A percentile compares a stretch with the other conserved stretches of the same genome.
Conservation (phyloP, 1,284 basidiomycete genomes). For the Ustilago esculenta region DNA sequence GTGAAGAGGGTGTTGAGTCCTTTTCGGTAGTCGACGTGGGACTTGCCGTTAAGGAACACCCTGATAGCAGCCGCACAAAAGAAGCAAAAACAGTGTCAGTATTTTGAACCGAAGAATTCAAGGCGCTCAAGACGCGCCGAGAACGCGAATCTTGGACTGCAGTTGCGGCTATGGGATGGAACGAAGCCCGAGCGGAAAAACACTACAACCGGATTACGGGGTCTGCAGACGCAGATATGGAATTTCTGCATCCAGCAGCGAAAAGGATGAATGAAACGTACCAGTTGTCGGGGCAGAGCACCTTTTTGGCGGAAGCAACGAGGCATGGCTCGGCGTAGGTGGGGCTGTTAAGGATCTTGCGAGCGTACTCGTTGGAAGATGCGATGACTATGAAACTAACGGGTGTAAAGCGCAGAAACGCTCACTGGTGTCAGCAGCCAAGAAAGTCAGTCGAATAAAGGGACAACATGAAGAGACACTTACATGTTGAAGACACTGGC, state of each 20-base stretch:
- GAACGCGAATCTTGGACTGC: too few species aligned
- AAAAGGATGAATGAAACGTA: conserved; percentile 24
- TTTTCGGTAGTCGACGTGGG: conserved; percentile 91
- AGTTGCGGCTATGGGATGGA: background rate
- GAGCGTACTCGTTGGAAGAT: conserved; percentile 63
- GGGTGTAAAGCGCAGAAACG: background rate
- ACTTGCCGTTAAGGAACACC: conserved; percentile 96
- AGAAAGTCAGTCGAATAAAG: too few species aligned
- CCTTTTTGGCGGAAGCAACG: conserved; percentile 88
- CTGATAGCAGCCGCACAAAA: conserved; percentile 68
- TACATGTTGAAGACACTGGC: conserved; percentile 66
- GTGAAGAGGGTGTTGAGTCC: conserved; percentile 93
- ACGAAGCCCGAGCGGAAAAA: conserved; percentile 1
- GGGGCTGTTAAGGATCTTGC: conserved; percentile 67
- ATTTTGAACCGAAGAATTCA: too few species aligned
- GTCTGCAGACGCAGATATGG: background rate
- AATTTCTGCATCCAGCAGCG: background rate
- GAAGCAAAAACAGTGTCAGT: background rate
- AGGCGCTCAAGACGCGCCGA: too few species aligned
- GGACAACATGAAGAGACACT: conserved; percentile 15
- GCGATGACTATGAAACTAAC: conserved; percentile 66
- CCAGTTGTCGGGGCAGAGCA: conserved; percentile 92
- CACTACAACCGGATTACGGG: background rate
- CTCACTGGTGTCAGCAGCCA: too few species aligned
- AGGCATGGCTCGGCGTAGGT: conserved; percentile 76